Evolutionary conservation across 352 stramenopile genomes (phyloP), one percentile per base, ranked within the genome.

Genomic region (Globisporangium nodosum): DNA sequence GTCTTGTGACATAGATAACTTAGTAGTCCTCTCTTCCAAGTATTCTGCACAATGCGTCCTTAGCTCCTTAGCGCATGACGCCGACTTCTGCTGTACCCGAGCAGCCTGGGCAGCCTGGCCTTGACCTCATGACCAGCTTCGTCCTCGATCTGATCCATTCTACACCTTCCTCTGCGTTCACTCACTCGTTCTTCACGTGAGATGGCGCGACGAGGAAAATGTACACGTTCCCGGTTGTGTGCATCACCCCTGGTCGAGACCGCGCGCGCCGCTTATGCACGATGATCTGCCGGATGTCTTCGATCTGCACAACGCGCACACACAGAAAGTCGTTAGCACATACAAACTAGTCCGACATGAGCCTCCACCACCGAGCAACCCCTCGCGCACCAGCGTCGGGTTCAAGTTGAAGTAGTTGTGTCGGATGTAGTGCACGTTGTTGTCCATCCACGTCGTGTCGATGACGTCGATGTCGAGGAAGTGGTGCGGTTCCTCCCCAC

Each of bases 341-440:
- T 5, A 45, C 13, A 12, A 58, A 49, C 48, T 9, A 47, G 18
- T 8, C 49, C 12, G 3, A 43, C 8, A 43, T n/a, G 5, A 37
- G 31, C 31, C 3, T 37, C 8, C 31, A 9, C 8, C 18, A 16
- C 40, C 20, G n/a, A 16, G 12, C 24, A 7, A 24, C 12, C 20
- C 54, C 9, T 18, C 39, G 73, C 71, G 43, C 71, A 93, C 71
- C 33, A 95, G 73, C 2, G 83, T 92, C 40, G 80, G 69, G 58
- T 96, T 96, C 27, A 96, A 57, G 54, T 87, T 94, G 63, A 91
- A 96, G 62, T 88, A 94, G 58, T 86, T 90, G 72, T 96, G 86
- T 3, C 86, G 75, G 46, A 93, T 78, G 30, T 71, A 69, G 60
- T 91, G 81, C 46, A 96, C 80, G 53, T 96, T 96, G 46, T 85